These are phyloP conservation scores for Yarrowia divulgata DNA, from an alignment of 805 yeast genomes.

Conservation along the genomic window DNA sequence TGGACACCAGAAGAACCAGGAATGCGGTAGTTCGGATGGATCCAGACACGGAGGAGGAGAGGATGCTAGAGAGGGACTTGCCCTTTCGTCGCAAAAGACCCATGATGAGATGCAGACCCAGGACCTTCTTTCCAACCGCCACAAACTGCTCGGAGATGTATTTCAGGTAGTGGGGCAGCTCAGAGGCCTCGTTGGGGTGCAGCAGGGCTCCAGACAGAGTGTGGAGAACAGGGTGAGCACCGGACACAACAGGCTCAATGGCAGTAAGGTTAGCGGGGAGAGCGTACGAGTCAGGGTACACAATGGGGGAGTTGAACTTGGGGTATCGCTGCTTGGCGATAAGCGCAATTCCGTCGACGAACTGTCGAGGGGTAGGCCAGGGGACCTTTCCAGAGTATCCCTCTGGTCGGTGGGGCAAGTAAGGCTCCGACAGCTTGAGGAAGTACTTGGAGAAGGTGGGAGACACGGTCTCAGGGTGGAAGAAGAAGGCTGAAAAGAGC, in stretches of 20 bases:
- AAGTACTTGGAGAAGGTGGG: conserved; percentile 47
- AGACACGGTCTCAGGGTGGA: conserved; percentile 51
- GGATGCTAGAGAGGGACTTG: conserved; percentile 21
- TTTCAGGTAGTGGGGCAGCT: conserved; percentile 44
- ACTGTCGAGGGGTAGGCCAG: conserved; percentile 50
- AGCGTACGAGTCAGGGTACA: conserved; percentile 45
- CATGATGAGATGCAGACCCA: conserved; percentile 46
- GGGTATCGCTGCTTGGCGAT: conserved; percentile 50
- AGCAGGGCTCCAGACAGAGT: conserved; percentile 49
- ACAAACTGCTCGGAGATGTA: conserved; percentile 45
- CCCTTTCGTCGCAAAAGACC: conserved; percentile 42
- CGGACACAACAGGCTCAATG: conserved; percentile 46
- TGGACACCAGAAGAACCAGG: conserved; percentile 50
- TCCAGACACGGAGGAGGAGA: conserved; percentile 43
- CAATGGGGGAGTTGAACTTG: conserved; percentile 47
- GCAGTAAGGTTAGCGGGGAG: conserved; percentile 42
- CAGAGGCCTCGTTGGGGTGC: conserved; percentile 48
- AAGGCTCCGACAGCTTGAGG: conserved; percentile 47
- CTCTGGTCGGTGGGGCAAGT: conserved; percentile 48
- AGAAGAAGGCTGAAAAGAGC: conserved; percentile 50
- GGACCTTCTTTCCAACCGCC: conserved; percentile 46
- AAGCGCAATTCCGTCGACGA: conserved; percentile 48
- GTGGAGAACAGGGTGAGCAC: conserved; percentile 50
- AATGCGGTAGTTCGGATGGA: conserved; percentile 50
- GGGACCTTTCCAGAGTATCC: conserved; percentile 47